Base-by-base conservation (phyloP, 192 early-diverging fungal species). In the Diversispora epigaea region DNA sequence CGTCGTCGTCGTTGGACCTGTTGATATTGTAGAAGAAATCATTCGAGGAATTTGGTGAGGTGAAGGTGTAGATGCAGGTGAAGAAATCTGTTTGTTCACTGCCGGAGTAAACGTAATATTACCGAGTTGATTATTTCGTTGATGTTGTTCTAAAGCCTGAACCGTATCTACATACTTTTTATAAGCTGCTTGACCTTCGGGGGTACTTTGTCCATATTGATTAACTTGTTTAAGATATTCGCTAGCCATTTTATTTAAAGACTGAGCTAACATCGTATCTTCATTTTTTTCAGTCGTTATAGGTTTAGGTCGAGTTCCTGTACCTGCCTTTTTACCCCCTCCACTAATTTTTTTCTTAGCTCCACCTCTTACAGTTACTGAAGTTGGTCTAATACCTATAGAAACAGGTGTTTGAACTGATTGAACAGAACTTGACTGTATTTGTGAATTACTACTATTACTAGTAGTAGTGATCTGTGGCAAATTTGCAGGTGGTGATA, bases 101-200 rank as follows among this genome's bases (percentile, higher is more conserved):
- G 62, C 8, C 12, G 25, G 62, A 64, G n/a, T n/a, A 44, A 64
- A n/a, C 11, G 62, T 41, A 64, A 64, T 9, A 41, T 41, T 64
- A 17, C 25, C 60, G 43, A 17, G 15, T 64, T 64, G 62, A 12
- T 64, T 64, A n/a, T 64, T 64, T 43, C 41, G 40, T 12, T 64
- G 8, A 15, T 39, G 25, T 41, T 64, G 62, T 44, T 43, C 39
- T 41, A 64, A 41, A 17, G 62, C 62, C 17, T 41, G 25, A 4
- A 64, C n/a, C 3, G 62, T 43, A 8, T 64, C 62, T 40, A 41
- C 15, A 45, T 64, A 64, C 5, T 64, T 64, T 64, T 64, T 64
- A 17, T 12, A 21, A 32, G 10, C n/a, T 7, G 4, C n/a, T 40
- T n/a, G 15, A 45, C 62, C 62, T 64, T 43, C 62, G 17, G 32